Base-by-base conservation (phyloP, 2,329 filamentous ascomycete genomes). In the Onygenales sp. region DNA sequence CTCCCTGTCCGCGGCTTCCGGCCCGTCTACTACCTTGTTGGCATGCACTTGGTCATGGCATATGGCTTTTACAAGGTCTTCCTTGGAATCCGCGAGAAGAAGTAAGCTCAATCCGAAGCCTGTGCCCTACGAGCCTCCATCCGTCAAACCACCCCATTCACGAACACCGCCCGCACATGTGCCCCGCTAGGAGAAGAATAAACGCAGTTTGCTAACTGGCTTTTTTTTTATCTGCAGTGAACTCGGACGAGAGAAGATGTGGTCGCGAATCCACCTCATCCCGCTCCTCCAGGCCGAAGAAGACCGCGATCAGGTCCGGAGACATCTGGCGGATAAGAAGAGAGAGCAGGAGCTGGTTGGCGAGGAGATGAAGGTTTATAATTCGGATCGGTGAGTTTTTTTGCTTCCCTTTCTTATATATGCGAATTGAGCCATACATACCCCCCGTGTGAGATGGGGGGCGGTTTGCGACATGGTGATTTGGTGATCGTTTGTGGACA, bases 181-280 rank as follows among this genome's bases (percentile, higher is more conserved):
- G 3, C 21, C 21, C 21, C 21, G 21, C 21, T 27, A 1, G 21
- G 21, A 27, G 21, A 27, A 27, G 21, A 27, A 1, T 27, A 27
- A 1, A 27, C 21, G 21, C 21, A 27, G 2, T 9, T 9, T 33
- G 42, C 42, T 43, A 43, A 43, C 43, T 9, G 11, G 10, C 27
- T 8, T n/a, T 27, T 31, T 6, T 27, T 11, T 44, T 13, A n/a
- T 31, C 42, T 9, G 0, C 14, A 96, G 91, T 67, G 93, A 98
- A 74, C 85, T 95, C 61, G 88, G 85, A 58, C 88, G 93, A 64
- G 93, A 98, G 69, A 98, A 97, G 79, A 93, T 95, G 83, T 98
- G 93, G 93, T 83, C 88, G 57, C 86, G 93, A 68, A 95, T 98
- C 74, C 84, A 97, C 74, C 80, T 98, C 59, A 93, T 92, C 66